Evolutionary conservation across 2,329 filamentous ascomycete genomes (phyloP).

Genomic region (Curvularia eragrostidis): DNA sequence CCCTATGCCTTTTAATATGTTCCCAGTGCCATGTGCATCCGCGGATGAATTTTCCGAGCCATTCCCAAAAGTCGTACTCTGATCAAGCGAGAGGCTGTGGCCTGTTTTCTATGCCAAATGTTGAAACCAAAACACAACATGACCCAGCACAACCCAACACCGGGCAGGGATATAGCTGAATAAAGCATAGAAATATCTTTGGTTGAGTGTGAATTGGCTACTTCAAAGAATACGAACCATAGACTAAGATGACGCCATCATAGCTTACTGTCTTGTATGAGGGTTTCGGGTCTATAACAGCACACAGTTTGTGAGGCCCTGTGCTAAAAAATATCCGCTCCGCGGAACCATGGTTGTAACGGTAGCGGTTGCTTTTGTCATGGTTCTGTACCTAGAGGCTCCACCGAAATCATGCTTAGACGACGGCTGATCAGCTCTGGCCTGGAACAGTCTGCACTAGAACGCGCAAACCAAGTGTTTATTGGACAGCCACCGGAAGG

Average conservation of each 20-base stretch:
- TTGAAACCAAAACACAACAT: neutral
- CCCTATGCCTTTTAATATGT: neutral
- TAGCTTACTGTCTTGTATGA: neutral
- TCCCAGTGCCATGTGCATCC: neutral
- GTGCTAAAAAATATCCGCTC: neutral
- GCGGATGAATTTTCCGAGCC: neutral
- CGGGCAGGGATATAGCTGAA: neutral
- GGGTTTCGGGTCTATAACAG: neutral
- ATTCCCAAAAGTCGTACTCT: neutral
- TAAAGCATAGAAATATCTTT: neutral
- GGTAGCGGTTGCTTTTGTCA: neutral
- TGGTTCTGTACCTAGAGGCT: neutral
- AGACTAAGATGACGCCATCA: neutral
- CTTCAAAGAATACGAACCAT: neutral
- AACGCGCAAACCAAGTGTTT: neutral
- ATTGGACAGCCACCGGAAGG: neutral
- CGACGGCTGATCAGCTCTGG: neutral
- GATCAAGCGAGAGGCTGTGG: neutral
- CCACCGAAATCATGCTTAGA: neutral
- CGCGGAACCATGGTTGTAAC: neutral
- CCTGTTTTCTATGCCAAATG: neutral
- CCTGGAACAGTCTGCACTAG: neutral
- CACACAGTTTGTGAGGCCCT: neutral
- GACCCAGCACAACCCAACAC: neutral
- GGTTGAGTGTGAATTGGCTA: neutral